phyloP scores from a whole-genome alignment of 2,329 filamentous ascomycete species.

The Alternaria arborescens region DNA sequence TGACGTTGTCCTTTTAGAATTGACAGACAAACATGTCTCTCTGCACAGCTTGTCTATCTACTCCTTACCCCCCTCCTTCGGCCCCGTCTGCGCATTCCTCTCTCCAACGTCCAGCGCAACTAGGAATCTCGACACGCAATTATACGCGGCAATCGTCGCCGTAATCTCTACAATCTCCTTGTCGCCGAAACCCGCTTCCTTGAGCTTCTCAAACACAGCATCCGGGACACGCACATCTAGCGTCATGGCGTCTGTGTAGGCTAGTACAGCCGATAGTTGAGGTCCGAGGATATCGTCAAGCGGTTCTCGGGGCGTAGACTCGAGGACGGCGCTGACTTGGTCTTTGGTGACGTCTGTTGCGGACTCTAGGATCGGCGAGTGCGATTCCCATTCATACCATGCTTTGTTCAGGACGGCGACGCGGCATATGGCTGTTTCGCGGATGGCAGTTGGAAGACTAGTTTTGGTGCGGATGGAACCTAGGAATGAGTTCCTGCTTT shows the following conservation, averaged over 20 bases:
- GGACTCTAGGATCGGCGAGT: conserved; percentile 69
- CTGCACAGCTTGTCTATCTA: not conserved
- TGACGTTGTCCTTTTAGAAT: no score
- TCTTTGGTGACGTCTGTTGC: conserved; percentile 65
- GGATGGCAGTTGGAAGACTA: conserved; percentile 61
- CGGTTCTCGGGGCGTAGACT: conserved; percentile 27
- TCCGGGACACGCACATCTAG: conserved; percentile 74
- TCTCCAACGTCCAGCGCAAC: conserved; percentile 76
- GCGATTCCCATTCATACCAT: conserved; percentile 86
- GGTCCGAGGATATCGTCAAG: conserved; percentile 56
- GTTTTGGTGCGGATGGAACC: conserved; percentile 64
- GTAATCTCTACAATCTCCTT: conserved; percentile 83
- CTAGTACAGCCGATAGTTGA: conserved; percentile 72
- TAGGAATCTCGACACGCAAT: conserved; percentile 84
- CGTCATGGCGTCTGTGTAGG: conserved; percentile 87
- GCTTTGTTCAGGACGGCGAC: conserved; percentile 82
- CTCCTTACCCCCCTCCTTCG: conserved; percentile 26
- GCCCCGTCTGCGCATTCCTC: conserved; percentile 43
- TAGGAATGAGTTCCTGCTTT: conserved; percentile 61
- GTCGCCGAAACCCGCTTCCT: conserved; percentile 66
- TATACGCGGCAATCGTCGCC: conserved; percentile 80
- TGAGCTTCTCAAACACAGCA: conserved; percentile 71
- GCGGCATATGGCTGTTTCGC: conserved; percentile 81
- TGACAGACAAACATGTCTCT: no score
- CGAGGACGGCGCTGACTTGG: conserved; percentile 41